A percentile compares a stretch with the other conserved stretches of the same genome.
Conservation (phyloP, 768 basidiomycete genomes). For the Lactifluus subvellereus region DNA sequence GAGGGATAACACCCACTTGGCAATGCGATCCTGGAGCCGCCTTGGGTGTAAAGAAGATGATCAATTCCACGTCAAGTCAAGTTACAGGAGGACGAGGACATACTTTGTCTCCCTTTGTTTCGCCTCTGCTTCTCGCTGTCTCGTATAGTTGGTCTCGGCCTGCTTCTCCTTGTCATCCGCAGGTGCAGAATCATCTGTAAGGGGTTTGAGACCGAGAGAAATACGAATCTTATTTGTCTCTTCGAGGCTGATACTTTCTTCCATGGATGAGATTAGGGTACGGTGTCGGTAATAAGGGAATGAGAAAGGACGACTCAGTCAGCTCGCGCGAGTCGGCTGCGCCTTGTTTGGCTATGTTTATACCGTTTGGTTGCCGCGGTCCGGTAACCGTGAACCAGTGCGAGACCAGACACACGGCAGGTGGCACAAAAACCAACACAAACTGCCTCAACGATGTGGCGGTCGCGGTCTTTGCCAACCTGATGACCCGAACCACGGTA, state of each 20-base stretch:
- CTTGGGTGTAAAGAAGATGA: conserved; percentile 34
- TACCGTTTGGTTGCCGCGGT: too few species aligned
- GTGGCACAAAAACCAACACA: neutral
- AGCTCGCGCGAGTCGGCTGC: neutral
- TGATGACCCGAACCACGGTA: too few species aligned
- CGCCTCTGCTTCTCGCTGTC: conserved; percentile 58
- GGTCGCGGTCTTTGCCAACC: too few species aligned
- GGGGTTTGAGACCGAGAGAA: conserved; percentile 87
- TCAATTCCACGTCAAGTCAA: conserved; percentile 23
- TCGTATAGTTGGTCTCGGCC: conserved; percentile 84
- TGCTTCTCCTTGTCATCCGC: conserved; percentile 71
- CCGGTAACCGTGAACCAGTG: too few species aligned
- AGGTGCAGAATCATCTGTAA: conserved; percentile 73
- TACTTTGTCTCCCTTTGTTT: conserved; percentile 78
- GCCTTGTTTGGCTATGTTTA: conserved; percentile 14
- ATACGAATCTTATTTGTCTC: conserved; percentile 97
- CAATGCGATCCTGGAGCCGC: conserved; percentile 66
- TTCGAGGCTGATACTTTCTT: conserved; percentile 85
- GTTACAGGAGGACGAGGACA: conserved; percentile 16
- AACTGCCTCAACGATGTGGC: neutral
- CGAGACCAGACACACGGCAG: too few species aligned
- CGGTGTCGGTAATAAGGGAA: neutral
- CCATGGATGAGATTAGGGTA: conserved; percentile 38
- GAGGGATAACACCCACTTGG: conserved; percentile 69
- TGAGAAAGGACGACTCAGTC: neutral